Conservation (phyloP, 352 stramenopile genomes). For the Phytophthora vignae region DNA sequence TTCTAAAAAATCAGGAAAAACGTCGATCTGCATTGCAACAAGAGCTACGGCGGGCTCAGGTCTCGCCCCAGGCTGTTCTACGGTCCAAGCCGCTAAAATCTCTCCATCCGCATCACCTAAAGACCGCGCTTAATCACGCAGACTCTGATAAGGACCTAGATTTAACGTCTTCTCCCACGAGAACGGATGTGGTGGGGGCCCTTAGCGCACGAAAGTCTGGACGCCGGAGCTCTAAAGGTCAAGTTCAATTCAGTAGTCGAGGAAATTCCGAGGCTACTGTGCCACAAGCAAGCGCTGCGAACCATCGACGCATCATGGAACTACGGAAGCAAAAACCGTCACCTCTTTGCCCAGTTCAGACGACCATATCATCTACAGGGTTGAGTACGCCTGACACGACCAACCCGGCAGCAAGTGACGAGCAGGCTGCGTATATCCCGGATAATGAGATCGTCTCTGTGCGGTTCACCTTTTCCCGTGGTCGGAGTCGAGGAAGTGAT, state of each 20-base stretch:
- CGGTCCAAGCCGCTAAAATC: slow-evolving; percentile 37
- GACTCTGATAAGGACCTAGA: slow-evolving; percentile 15
- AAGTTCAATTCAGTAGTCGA: slow-evolving; percentile 6
- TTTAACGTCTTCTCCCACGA: not conserved
- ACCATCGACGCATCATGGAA: slow-evolving; percentile 67
- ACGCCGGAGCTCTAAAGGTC: slow-evolving; percentile 24
- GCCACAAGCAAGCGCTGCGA: slow-evolving; percentile 49
- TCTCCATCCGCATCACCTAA: slow-evolving; percentile 23
- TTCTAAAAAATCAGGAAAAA: slow-evolving; percentile 65
- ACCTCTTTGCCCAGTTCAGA: not conserved
- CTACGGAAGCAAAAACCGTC: slow-evolving; percentile 50
- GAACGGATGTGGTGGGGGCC: slow-evolving; percentile 3
- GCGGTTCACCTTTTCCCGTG: slow-evolving; percentile 64
- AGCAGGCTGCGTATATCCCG: slow-evolving; percentile 22
- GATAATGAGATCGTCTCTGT: slow-evolving; percentile 57
- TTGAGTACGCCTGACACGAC: not conserved
- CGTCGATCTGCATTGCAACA: slow-evolving; percentile 59
- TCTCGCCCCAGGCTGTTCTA: slow-evolving; percentile 51
- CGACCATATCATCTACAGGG: not conserved
- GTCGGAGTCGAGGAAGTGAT: slow-evolving; percentile 21
- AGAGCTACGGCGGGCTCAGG: slow-evolving; percentile 56
- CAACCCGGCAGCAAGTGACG: not conserved
- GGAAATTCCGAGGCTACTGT: not conserved
- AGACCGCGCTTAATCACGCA: slow-evolving; percentile 10
- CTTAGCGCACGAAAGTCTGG: slow-evolving; percentile 11